phyloP scores from a whole-genome alignment of 108 stramenopile species.

The Pseudonitzschia multiseries region DNA sequence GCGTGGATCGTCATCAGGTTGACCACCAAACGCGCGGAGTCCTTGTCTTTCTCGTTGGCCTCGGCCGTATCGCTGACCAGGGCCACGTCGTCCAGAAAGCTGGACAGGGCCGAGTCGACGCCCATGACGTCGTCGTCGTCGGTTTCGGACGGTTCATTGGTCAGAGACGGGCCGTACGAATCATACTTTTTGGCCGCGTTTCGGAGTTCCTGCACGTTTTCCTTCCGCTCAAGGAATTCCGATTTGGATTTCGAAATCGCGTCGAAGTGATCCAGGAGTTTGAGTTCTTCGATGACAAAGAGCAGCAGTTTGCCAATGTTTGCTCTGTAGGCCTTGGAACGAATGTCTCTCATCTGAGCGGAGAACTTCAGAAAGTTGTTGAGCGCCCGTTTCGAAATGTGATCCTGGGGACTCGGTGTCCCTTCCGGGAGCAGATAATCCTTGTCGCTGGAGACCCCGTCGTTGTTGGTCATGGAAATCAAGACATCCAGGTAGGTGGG shows the following conservation, averaged over 20 bases:
- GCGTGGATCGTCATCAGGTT: conserved; percentile 91
- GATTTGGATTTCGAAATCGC: conserved; percentile 66
- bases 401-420: conserved; percentile 23
- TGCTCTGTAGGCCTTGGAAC: conserved; percentile 34
- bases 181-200: conserved; percentile 61
- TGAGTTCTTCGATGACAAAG: conserved; percentile 53
- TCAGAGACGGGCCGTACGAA: conserved; percentile 51
- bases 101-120: conserved; percentile 47
- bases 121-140: conserved; percentile 31
- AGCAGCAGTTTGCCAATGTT: conserved; percentile 49
- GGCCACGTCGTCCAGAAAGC: conserved; percentile 80
- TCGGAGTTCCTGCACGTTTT: conserved; percentile 68
- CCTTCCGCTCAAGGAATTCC: conserved; percentile 69
- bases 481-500: conserved; percentile 71
- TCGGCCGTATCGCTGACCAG: conserved; percentile 69
- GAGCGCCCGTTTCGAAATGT: conserved; percentile 58
- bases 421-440: conserved; percentile 17
- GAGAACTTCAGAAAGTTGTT: conserved; percentile 69
- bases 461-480: conserved; percentile 41
- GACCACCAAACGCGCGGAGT: conserved; percentile 50
- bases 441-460: not conserved
- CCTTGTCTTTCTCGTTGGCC: conserved; percentile 34
- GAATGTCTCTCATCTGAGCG: conserved; percentile 44
- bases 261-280: conserved; percentile 62
- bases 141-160: not conserved